Conservation (phyloP, 148 eudicot species). For the Nepenthes gracilis region DNA sequence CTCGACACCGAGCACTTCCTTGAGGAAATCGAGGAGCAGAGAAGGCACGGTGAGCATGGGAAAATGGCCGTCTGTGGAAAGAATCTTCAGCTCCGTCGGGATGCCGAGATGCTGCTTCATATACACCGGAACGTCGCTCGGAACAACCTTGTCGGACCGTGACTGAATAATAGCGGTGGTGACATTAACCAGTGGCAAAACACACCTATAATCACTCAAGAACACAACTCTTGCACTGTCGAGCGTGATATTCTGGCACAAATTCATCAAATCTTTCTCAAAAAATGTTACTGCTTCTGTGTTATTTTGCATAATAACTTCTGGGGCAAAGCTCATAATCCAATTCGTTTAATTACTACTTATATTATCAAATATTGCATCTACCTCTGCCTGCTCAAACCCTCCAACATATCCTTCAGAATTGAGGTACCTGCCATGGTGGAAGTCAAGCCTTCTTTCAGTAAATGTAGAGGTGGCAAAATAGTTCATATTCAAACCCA, state of each 20-base stretch:
- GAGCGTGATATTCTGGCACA: slow-evolving; percentile 14
- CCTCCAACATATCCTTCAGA: slow-evolving; percentile 3
- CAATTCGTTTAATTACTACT: slow-evolving; percentile 14
- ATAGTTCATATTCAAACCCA: no score
- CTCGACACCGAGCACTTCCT: slow-evolving; percentile 1
- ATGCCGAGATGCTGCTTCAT: slow-evolving; percentile 19
- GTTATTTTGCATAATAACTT: slow-evolving; percentile 12
- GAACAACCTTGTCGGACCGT: slow-evolving; percentile 15
- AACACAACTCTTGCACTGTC: slow-evolving; percentile 14
- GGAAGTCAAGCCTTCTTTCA: no score
- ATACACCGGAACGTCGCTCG: slow-evolving; percentile 14
- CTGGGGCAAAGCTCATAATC: slow-evolving; percentile 12
- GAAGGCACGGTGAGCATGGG: slow-evolving; percentile 17
- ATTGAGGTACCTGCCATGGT: no score
- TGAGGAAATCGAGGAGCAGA: slow-evolving; percentile 9
- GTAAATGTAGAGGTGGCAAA: no score
- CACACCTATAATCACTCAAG: slow-evolving; percentile 11
- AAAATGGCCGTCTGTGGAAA: slow-evolving; percentile 21
- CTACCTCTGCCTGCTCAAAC: slow-evolving; percentile 1
- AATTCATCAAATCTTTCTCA: slow-evolving; percentile 12
- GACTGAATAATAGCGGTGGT: slow-evolving; percentile 17
- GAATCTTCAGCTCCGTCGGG: slow-evolving; percentile 6
- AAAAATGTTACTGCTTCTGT: slow-evolving; percentile 11
- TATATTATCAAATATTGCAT: slow-evolving; percentile 9
- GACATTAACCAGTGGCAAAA: slow-evolving; percentile 10